Evolutionary conservation across 345 rosid genomes (phyloP).

Genomic region (Pseudoturritis turrita): DNA sequence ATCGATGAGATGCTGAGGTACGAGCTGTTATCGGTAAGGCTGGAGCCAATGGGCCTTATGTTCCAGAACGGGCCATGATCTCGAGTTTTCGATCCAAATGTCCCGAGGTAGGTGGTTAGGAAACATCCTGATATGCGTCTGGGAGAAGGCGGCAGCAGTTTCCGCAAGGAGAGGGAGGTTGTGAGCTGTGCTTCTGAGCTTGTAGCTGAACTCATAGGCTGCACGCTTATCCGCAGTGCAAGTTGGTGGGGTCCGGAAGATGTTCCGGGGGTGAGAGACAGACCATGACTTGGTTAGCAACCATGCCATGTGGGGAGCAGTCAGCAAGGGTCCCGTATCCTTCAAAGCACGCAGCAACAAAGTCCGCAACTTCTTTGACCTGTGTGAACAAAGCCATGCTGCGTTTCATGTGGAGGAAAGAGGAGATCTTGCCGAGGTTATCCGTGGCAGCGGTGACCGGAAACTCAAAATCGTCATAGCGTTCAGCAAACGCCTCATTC

Average conservation of each 20-base stretch:
- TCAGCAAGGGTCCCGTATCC: neutral
- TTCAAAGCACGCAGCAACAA: neutral
- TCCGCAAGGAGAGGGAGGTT: neutral
- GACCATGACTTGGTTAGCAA: neutral
- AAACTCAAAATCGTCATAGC: neutral
- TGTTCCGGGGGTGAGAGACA: neutral
- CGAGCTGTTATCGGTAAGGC: neutral
- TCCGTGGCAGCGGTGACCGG: neutral
- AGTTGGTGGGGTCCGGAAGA: neutral
- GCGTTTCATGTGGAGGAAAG: neutral
- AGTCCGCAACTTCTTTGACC: neutral
- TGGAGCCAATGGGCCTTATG: neutral
- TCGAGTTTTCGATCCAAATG: neutral
- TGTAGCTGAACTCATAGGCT: neutral
- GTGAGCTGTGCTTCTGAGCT: neutral
- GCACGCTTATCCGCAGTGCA: neutral
- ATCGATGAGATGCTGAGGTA: neutral
- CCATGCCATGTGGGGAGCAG: neutral
- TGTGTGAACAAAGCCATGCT: neutral
- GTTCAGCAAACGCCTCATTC: neutral
- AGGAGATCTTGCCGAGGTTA: neutral
- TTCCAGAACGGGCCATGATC: neutral
- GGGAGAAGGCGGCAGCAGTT: neutral
- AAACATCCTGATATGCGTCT: slow-evolving; percentile 1
- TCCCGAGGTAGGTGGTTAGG: neutral